Base-by-base conservation (phyloP, 352 stramenopile genomes). In the Halophytophthora batemanensis region DNA sequence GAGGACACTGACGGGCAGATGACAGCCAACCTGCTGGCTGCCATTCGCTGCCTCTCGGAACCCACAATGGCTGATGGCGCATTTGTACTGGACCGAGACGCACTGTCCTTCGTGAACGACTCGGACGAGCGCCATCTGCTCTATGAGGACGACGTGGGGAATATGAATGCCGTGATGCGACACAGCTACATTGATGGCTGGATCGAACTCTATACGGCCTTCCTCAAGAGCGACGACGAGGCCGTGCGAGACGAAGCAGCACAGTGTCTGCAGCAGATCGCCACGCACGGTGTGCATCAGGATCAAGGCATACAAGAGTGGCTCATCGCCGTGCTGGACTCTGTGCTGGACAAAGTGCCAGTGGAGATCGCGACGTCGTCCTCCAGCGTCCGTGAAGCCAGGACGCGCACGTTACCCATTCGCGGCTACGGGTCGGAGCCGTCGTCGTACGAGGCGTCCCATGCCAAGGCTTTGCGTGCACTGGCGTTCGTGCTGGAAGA, bases 131-230 rank as follows among this genome's bases (percentile, higher is more conserved):
- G 79, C 29, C 71, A 88, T 13, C 64, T 69, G 1, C 55, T 85
- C 13, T 69, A 88, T 17, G 59, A 80, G 36, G 76, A 90, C 36
- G 77, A 85, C 25, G 64, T 87, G 13, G 66, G 85, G 28, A 69
- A 70, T 10, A 70, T 77, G 1, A 65, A 64, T 15, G 53, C 64
- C 12, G 60, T 82, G 17, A 40, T 71, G 8, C 69, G 56, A 3
- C 64, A 73, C 29, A 69, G 73, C 25, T 85, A 86, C 55, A 71
- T 89, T 2, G 74, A 86, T 45, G 80, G 80, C 3, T 91, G 80
- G 80, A 88, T 90, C 43, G 80, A 88, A 41, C 40, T 90, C n/a
- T 87, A 87, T 48, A 87, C 77, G 8, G 62, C 76, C 11, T 84
- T 86, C 28, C 36, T 88, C 6, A 69, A 71, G 17, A 80, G 66